Conservation (phyloP, 2,329 filamentous ascomycete species). For the Penicillium paneum region DNA sequence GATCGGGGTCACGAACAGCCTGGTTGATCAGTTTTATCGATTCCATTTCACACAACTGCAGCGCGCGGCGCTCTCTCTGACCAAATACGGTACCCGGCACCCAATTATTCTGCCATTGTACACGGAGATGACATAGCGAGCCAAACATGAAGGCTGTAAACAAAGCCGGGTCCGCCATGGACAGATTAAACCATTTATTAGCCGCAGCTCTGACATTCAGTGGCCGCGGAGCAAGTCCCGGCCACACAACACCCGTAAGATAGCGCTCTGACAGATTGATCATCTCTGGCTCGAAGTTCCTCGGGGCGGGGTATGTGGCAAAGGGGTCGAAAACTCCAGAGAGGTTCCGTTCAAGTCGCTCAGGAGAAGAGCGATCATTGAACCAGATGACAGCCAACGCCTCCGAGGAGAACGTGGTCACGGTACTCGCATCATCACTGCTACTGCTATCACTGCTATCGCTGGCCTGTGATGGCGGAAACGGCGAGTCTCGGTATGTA, state of each 20-base stretch:
- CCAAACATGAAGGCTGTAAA: constrained; percentile 34
- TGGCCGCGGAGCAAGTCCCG: constrained; percentile 23
- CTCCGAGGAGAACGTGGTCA: background rate
- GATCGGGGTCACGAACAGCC: constrained; percentile 31
- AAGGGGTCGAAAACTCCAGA: constrained; percentile 29
- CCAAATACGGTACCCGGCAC: constrained; percentile 21
- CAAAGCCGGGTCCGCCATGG: constrained; percentile 27
- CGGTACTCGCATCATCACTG: constrained; percentile 3
- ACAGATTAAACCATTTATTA: constrained; percentile 30
- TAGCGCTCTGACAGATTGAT: constrained; percentile 24
- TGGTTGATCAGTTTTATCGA: constrained; percentile 37
- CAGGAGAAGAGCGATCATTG: constrained; percentile 12
- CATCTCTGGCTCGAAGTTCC: constrained; percentile 20
- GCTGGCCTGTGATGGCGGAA: constrained; percentile 11
- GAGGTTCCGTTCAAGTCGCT: constrained; percentile 23
- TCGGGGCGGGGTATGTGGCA: constrained; percentile 23
- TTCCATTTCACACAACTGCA: constrained; percentile 31
- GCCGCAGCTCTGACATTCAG: constrained; percentile 1
- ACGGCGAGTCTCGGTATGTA: constrained; percentile 4
- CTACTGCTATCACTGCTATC: constrained; percentile 22
- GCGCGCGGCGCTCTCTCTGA: constrained; percentile 21
- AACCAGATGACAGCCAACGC: constrained; percentile 1
- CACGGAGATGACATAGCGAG: constrained; percentile 33
- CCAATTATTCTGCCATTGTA: constrained; percentile 29
- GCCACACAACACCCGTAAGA: constrained; percentile 29